These are phyloP conservation scores for Colletotrichum sp. DNA, from an alignment of 2,329 filamentous ascomycete genomes.

Conservation along the genomic window DNA sequence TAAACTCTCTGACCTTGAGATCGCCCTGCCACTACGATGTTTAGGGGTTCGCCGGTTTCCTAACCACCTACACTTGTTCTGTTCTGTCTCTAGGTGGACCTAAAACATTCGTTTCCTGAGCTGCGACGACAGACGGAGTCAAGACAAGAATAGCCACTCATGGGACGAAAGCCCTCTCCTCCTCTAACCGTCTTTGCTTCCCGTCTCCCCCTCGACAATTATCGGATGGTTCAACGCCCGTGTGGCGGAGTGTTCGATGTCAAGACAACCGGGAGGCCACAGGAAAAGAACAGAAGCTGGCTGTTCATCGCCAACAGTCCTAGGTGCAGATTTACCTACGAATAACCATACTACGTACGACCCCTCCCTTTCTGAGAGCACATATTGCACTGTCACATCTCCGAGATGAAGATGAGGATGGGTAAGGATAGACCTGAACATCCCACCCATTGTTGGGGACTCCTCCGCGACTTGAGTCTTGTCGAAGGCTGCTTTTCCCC, in stretches of 20 bases:
- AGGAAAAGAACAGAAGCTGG: not conserved
- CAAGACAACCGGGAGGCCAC: not conserved
- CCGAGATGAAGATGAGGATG: not conserved
- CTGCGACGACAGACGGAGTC: not conserved
- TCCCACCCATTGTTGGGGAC: not conserved
- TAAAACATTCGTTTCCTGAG: not conserved
- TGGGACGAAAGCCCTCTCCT: slow-evolving; percentile 9
- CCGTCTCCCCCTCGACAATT: not conserved
- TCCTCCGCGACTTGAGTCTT: not conserved
- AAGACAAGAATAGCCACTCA: slow-evolving; percentile 13
- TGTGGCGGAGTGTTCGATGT: not conserved
- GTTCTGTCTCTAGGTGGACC: not conserved
- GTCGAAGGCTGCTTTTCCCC: not conserved
- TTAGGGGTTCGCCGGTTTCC: slow-evolving; percentile 15
- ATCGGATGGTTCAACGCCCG: not conserved
- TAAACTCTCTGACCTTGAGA: slow-evolving; percentile 4
- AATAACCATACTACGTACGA: not conserved
- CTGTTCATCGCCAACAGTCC: not conserved
- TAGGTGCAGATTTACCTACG: not conserved
- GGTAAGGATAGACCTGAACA: not conserved
- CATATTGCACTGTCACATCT: not conserved
- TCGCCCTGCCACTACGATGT: not conserved
- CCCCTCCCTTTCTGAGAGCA: not conserved
- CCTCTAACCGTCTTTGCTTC: not conserved
- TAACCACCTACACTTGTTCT: not conserved